Base-by-base conservation (phyloP, 306 rosid species). In the Corylus americana region DNA sequence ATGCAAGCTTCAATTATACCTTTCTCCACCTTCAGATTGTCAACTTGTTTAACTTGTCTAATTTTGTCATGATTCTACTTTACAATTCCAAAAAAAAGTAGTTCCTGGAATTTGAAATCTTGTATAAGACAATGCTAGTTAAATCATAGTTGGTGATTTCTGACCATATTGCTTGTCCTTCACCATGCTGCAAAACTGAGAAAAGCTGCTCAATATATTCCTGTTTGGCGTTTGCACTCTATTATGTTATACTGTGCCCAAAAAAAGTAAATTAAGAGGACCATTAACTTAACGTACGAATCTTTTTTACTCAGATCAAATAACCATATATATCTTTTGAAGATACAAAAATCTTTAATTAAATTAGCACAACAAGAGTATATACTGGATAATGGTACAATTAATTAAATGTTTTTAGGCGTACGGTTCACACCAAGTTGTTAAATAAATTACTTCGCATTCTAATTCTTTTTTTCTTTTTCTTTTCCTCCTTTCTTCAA, bases 21-120 rank as follows among this genome's bases (percentile, higher is more conserved):
- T 58, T 25, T 35, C 39, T 47, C 76, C 11, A 42, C 39, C 66
- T 55, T 76, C 49, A 62, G 35, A 68, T 68, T 67, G 50, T 67
- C 71, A 42, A 16, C 37, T 67, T 22, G 25, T 22, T 22, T 67
- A 42, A 3, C 72, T 67, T 18, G 10, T 31, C 11, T 45, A 35
- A 25, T 1, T 39, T 42, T 0, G 72, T 17, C 50, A 42, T 0
- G 45, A 42, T 42, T 42, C 8, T 42, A 42, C 45, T 27, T 11
- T 31, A 31, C 35, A 31, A 31, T 27, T 61, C 6, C 20, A 37
- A 64, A 37, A 63, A 31, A 20, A 64, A 11, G 4, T 16, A 11
- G 4, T 35, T 35, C 70, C 9, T 4, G 22, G 45, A 37, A 7
- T 17, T 14, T 0, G 47, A 14, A 64, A 35, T 31, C 70, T 64